Conservation (phyloP, 495 filamentous ascomycete genomes). For the Trichoderma orchidacearum region DNA sequence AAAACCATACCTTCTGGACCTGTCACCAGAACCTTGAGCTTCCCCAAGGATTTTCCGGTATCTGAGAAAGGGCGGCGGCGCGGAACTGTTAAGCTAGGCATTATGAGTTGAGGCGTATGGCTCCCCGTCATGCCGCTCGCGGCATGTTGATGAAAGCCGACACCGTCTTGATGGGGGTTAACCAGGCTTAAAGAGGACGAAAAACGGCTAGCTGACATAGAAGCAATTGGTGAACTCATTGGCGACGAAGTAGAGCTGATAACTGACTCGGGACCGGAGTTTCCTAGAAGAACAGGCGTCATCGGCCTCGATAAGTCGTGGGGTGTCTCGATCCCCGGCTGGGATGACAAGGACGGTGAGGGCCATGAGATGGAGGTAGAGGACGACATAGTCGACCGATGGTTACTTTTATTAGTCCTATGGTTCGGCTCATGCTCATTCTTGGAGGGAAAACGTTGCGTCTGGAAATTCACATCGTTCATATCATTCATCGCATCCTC, state of each 20-base stretch:
- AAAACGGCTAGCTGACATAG: constrained; percentile 4
- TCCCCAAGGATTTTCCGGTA: constrained; percentile 68
- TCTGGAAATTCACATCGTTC: not conserved
- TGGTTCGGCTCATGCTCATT: not conserved
- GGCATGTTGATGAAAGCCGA: constrained; percentile 35
- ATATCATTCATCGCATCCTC: not conserved
- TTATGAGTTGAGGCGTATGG: constrained; percentile 68
- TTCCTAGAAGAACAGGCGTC: constrained; percentile 39
- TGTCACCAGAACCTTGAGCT: constrained; percentile 77
- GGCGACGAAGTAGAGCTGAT: constrained; percentile 37
- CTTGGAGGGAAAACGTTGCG: not conserved
- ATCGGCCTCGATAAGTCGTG: constrained; percentile 32
- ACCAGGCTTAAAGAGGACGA: constrained; percentile 5
- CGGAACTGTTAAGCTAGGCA: constrained; percentile 95
- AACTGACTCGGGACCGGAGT: constrained; percentile 33
- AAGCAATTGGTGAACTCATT: constrained; percentile 29
- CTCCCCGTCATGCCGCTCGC: constrained; percentile 25
- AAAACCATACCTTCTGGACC: constrained; percentile 57
- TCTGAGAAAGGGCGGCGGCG: constrained; percentile 86
- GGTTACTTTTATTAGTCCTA: not conserved
- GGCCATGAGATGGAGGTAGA: not conserved
- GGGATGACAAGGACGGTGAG: not conserved
- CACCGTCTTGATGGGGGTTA: constrained; percentile 7
- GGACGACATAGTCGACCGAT: not conserved
- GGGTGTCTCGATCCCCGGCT: not conserved